Conservation (phyloP, 1,284 basidiomycete species). For the Leccinum insigne region DNA sequence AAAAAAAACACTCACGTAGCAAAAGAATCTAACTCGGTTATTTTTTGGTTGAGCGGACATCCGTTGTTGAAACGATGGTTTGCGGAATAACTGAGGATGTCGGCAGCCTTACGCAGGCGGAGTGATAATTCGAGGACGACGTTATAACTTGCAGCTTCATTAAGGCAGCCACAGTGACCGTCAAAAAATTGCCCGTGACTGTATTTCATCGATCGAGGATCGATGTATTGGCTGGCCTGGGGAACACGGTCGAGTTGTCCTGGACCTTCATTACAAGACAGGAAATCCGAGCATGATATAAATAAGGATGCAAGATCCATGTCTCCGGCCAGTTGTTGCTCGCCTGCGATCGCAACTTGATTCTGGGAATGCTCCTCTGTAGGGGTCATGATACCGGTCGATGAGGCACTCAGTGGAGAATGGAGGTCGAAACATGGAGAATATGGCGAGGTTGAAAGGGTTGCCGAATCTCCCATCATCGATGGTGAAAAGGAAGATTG, state of each 20-base stretch:
- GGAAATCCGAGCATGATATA: conserved; percentile 37
- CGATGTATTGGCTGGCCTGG: conserved; percentile 6
- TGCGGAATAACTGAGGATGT: conserved; percentile 51
- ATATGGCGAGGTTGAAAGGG: conserved; percentile 11
- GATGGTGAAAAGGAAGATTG: conserved; percentile 16
- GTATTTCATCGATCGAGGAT: conserved; percentile 17
- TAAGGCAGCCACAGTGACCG: conserved; percentile 58
- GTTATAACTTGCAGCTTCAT: conserved; percentile 52
- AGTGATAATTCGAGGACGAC: conserved; percentile 62
- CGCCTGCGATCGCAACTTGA: conserved; percentile 31
- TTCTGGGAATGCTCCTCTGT: conserved; percentile 39
- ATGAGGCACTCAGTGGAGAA: conserved; percentile 42
- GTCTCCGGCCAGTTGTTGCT: conserved; percentile 24
- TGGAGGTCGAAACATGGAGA: conserved; percentile 22
- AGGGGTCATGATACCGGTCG: conserved; percentile 43
- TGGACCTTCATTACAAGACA: conserved; percentile 18
- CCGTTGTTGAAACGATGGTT: conserved; percentile 45
- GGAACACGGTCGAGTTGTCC: conserved; percentile 14
- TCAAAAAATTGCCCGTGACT: conserved; percentile 14
- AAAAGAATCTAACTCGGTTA: conserved; percentile 56
- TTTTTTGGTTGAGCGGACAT: conserved; percentile 53
- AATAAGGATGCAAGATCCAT: conserved; percentile 45
- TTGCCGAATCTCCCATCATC: conserved; percentile 7
- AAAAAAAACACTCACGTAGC: conserved; percentile 46
- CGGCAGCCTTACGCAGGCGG: conserved; percentile 56